These are phyloP conservation scores for Ambrosia artemisiifolia DNA, from an alignment of 129 eudicot species.

Conservation along the genomic window DNA sequence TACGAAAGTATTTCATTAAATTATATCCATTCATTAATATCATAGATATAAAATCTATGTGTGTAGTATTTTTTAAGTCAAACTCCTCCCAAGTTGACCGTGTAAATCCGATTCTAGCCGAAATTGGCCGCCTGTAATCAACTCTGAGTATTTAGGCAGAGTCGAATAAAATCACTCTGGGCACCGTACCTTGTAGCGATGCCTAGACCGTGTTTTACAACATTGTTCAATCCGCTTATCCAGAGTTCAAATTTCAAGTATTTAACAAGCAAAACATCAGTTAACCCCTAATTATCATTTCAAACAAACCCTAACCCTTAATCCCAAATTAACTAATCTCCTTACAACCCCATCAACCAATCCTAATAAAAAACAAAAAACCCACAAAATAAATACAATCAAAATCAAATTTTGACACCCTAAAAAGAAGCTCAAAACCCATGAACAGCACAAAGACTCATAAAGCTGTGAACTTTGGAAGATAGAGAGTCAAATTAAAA, in stretches of 20 bases:
- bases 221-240: too few relatives aligned
- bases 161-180: too few relatives aligned
- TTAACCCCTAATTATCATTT: constrained; percentile 17
- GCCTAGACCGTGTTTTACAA: too few relatives aligned
- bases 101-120: too few relatives aligned
- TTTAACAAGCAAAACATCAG: not conserved
- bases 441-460: constrained; percentile 1
- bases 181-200: too few relatives aligned
- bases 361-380: not conserved
- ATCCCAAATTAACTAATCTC: constrained; percentile 13
- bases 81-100: too few relatives aligned
- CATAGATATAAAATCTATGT: too few relatives aligned
- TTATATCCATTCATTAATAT: too few relatives aligned
- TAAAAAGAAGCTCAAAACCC: constrained; percentile 1
- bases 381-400: not conserved
- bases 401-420: not conserved
- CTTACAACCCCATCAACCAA: not conserved
- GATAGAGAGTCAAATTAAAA: not conserved
- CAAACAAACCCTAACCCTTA: constrained; percentile 19
- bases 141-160: too few relatives aligned
- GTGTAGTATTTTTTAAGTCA: too few relatives aligned
- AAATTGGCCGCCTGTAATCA: too few relatives aligned
- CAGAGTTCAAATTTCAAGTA: not conserved
- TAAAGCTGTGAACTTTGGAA: constrained; percentile 1
- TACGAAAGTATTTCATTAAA: too few relatives aligned